A percentile compares a stretch with the other conserved stretches of the same genome.
These are phyloP conservation scores for Trichoderma asperelloides DNA, from an alignment of 495 filamentous ascomycete genomes.

Conservation along the genomic window DNA sequence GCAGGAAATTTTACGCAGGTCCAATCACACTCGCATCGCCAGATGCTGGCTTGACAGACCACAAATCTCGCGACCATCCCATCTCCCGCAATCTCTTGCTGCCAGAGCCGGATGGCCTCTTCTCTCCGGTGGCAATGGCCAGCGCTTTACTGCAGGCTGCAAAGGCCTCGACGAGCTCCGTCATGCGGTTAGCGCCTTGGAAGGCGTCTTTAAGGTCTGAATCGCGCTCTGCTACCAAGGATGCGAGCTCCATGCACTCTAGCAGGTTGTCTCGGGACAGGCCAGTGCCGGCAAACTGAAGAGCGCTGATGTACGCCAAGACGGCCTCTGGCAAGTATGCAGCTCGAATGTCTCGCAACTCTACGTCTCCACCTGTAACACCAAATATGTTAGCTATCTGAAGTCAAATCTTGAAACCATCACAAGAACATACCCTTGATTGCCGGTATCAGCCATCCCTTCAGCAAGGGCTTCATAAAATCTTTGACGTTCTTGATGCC, in stretches of 20 bases:
- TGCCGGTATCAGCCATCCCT: constrained; percentile 32
- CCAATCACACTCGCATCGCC: not conserved
- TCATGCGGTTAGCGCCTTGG: constrained; percentile 56
- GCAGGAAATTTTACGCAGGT: not conserved
- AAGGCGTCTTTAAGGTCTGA: constrained; percentile 60
- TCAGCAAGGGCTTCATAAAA: constrained; percentile 36
- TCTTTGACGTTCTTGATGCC: constrained; percentile 32
- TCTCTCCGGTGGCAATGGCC: constrained; percentile 50
- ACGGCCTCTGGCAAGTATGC: constrained; percentile 75
- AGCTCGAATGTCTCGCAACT: constrained; percentile 49
- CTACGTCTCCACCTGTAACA: constrained; percentile 21
- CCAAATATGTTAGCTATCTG: constrained; percentile 17
- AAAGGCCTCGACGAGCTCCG: constrained; percentile 67
- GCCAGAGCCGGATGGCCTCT: constrained; percentile 30
- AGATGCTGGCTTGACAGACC: constrained; percentile 32
- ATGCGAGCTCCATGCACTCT: constrained; percentile 70
- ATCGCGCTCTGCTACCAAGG: constrained; percentile 54
- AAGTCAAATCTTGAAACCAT: not conserved
- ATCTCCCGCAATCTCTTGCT: constrained; percentile 46
- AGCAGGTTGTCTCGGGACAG: constrained; percentile 56
- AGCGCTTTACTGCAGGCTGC: constrained; percentile 66
- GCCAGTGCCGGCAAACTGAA: constrained; percentile 59
- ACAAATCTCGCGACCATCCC: constrained; percentile 45
- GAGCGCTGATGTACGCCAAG: constrained; percentile 65
- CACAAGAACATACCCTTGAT: constrained; percentile 23